Evolutionary conservation across 1,284 basidiomycete species (phyloP).

Genomic region (Ganoderma leucocontextum): DNA sequence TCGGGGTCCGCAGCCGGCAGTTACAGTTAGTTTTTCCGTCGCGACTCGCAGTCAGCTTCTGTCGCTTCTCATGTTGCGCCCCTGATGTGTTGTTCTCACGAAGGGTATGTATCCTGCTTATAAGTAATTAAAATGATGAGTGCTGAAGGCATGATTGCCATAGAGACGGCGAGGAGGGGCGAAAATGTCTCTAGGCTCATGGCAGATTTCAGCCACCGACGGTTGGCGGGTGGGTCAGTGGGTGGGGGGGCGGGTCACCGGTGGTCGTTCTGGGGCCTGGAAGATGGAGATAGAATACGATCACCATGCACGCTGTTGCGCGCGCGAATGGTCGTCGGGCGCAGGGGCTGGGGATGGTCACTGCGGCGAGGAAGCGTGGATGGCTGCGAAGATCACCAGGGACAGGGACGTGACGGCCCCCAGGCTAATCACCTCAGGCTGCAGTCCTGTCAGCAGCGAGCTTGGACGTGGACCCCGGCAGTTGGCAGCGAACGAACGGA

Average conservation of each 20-base stretch:
- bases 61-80: neutral
- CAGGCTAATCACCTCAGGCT: conserved; percentile 16
- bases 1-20: neutral
- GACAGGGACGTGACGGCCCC: conserved; percentile 8
- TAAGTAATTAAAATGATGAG: conserved; percentile 3
- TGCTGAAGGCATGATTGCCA: neutral
- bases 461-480: conserved; percentile 3
- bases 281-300: conserved; percentile 22
- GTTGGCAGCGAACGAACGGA: neutral
- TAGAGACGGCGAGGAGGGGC: neutral
- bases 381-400: conserved; percentile 24
- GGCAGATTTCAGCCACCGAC: conserved; percentile 2
- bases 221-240: neutral
- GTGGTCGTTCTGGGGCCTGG: neutral
- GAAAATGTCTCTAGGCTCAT: neutral
- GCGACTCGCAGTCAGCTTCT: neutral
- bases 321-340: conserved; percentile 1
- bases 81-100: neutral
- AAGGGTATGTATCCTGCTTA: neutral
- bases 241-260: neutral
- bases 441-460: conserved; percentile 1
- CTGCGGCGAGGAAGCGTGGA: conserved; percentile 1
- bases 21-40: neutral
- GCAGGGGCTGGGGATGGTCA: neutral
- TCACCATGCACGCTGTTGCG: conserved; percentile 17